Percentiles rank a stretch among this genome's conserved stretches.
Evolutionary conservation across 2,329 filamentous ascomycete genomes (phyloP).

Genomic region (Sclerotinia minor): DNA sequence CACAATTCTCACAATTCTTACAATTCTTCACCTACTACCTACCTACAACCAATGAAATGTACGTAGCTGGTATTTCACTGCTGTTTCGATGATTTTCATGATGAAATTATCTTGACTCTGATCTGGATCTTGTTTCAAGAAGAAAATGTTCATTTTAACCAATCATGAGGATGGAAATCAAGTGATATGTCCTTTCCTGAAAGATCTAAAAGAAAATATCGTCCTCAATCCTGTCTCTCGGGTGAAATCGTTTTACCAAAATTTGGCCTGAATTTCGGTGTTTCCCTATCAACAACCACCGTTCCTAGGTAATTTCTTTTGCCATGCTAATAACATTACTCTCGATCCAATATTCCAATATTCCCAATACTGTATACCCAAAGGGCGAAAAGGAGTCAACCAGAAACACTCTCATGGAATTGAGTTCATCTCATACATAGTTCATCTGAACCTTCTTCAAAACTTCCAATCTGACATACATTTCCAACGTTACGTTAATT

Average conservation of each 20-base stretch:
- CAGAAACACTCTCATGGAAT: background rate
- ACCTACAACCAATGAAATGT: background rate
- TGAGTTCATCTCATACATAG: background rate
- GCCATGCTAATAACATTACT: background rate
- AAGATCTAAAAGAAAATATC: background rate
- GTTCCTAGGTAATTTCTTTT: background rate
- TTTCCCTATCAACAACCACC: conserved; percentile 2
- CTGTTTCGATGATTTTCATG: background rate
- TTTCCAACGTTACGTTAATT: background rate
- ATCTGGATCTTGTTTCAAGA: conserved; percentile 12
- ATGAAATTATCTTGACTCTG: conserved; percentile 17
- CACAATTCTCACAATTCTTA: background rate
- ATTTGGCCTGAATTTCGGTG: background rate
- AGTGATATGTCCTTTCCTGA: background rate
- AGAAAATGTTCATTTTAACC: conserved; percentile 9
- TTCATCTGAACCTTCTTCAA: background rate
- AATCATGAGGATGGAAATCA: background rate
- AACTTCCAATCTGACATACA: background rate
- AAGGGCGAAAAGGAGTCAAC: background rate
- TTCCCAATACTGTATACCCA: too few relatives aligned
- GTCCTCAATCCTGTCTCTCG: background rate
- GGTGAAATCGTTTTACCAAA: conserved; percentile 2
- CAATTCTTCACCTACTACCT: background rate
- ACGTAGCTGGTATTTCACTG: background rate
- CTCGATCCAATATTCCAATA: background rate